Base-by-base conservation (phyloP, 208 protist species). In the Novymonas esmeraldas region DNA sequence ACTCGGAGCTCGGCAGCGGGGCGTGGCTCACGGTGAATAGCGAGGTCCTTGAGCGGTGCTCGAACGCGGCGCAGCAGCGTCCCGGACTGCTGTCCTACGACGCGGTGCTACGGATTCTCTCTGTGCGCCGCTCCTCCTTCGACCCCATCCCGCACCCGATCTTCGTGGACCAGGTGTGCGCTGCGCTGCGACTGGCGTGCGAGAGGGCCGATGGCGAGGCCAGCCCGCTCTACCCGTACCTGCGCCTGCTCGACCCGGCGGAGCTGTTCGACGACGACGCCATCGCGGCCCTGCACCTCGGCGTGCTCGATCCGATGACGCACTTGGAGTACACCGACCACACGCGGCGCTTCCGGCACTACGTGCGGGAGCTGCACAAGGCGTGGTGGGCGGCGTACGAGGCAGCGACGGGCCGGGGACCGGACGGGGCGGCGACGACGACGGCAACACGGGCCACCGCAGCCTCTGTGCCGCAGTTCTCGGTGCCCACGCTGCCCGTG, bases 121-220 rank as follows among this genome's bases (percentile, higher is more conserved):
- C 76, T 0, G 62, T 65, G 55, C 29, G 52, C 41, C 75, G 65
- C 26, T 72, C 68, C 33, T 74, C 61, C 24, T 88, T 93, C 60
- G 83, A 90, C 54, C 83, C 81, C 1, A 70, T 73, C 14, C 81
- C 84, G 11, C 87, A 93, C 49, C 70, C 73, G 2, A 38, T 85
- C 14, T 93, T 93, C 65, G 66, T 89, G 10, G 87, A 93, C 48
- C 84, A 90, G 63, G 49, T 93, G 9, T 65, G 89, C 69, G 59
- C 59, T n/a, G 87, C 87, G 14, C 39, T 88, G 46, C 67, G 73
- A 42, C 74, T 93, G 0, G 84, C 83, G 16, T 87, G 76, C 51
- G 84, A 90, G 62, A 62, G 58, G 49, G 81, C 73, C 5, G 76
- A 79, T 2, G 81, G 82, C 0, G 9, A 18, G n/a, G 56, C 51